Conservation (phyloP, 345 rosid genomes). For the Syzygium aromaticum region DNA sequence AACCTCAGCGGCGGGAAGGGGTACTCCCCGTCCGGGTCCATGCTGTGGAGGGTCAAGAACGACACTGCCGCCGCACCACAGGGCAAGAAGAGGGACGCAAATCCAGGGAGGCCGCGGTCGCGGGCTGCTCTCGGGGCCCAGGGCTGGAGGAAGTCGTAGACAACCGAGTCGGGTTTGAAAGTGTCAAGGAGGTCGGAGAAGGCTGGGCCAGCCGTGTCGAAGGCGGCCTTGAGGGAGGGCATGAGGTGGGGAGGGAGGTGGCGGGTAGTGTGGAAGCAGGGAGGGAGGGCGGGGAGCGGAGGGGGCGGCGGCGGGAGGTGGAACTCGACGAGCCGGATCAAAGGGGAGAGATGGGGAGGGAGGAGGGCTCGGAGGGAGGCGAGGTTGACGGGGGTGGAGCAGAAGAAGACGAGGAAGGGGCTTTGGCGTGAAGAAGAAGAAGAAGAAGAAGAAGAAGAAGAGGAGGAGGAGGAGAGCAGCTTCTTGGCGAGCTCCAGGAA, state of each 20-base stretch:
- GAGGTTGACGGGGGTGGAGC: constrained; percentile 26
- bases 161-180: constrained; percentile 13
- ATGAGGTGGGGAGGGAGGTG: constrained; percentile 26
- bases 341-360: not conserved
- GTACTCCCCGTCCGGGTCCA: not conserved
- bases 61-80: not conserved
- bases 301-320: constrained; percentile 10
- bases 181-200: constrained; percentile 5
- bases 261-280: constrained; percentile 19
- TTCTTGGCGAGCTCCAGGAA: too few species aligned
- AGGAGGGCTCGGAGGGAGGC: not conserved
- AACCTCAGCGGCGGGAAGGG: constrained; percentile 6
- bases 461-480: too few species aligned
- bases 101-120: constrained; percentile 3
- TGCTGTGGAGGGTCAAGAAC: not conserved
- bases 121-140: constrained; percentile 16
- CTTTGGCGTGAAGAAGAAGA: not conserved
- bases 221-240: constrained; percentile 13
- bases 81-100: constrained; percentile 6
- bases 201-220: constrained; percentile 6
- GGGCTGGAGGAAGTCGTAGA: constrained; percentile 25
- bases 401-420: constrained; percentile 9
- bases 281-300: constrained; percentile 9
- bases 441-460: not conserved
- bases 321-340: constrained; percentile 15